A percentile compares a stretch with the other conserved stretches of the same genome.
phyloP scores from a whole-genome alignment of 306 rosid genomes.

The Cicer judaicum region DNA sequence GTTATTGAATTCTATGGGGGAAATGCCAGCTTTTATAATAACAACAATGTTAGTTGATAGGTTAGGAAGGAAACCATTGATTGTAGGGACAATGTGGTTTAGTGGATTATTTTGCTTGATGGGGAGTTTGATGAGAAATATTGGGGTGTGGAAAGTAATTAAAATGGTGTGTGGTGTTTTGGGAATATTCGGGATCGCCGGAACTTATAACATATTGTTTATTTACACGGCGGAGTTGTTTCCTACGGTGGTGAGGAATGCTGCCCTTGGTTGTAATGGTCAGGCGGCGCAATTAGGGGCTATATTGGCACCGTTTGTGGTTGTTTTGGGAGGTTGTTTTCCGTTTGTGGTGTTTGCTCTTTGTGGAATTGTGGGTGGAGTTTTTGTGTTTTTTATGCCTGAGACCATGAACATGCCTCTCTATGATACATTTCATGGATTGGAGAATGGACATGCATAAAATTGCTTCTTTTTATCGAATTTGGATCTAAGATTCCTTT shows the following conservation, averaged over 20 bases:
- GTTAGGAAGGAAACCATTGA: constrained; percentile 65
- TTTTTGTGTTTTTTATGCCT: constrained; percentile 74
- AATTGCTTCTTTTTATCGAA: background rate
- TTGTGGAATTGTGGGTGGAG: constrained; percentile 75
- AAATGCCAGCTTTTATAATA: constrained; percentile 81
- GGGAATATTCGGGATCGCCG: constrained; percentile 93
- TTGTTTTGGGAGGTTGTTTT: constrained; percentile 71
- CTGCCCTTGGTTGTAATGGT: constrained; percentile 70
- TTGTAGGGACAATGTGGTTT: constrained; percentile 78
- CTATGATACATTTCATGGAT: constrained; percentile 77
- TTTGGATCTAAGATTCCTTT: too few species aligned
- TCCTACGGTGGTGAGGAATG: constrained; percentile 90
- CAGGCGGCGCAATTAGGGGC: constrained; percentile 95
- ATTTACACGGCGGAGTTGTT: constrained; percentile 84
- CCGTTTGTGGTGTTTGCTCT: constrained; percentile 72
- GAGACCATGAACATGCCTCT: constrained; percentile 83
- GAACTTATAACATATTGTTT: constrained; percentile 79
- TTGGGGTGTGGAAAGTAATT: constrained; percentile 60
- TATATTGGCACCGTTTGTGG: constrained; percentile 81
- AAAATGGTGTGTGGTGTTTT: constrained; percentile 74
- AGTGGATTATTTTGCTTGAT: constrained; percentile 74
- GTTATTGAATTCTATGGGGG: constrained; percentile 75
- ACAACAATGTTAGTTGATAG: constrained; percentile 71
- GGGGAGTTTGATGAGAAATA: constrained; percentile 54
- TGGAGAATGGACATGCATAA: constrained; percentile 50